Conservation (phyloP, 2,329 filamentous ascomycete species). For the Lachnellula willkommii region DNA sequence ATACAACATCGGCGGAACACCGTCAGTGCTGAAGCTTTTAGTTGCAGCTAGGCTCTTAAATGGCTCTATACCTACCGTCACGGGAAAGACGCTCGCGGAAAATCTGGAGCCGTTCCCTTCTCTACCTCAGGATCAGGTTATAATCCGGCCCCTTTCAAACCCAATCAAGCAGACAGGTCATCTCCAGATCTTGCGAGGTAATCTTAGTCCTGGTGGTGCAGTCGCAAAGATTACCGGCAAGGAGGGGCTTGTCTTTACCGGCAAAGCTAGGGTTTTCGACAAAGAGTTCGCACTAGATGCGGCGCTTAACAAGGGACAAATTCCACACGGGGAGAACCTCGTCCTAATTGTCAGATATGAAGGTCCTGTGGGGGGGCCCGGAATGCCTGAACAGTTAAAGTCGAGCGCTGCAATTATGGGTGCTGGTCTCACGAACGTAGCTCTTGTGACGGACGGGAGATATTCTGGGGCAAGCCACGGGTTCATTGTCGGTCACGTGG, state of each 20-base stretch:
- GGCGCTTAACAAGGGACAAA: conserved; percentile 64
- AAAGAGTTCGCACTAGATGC: conserved; percentile 75
- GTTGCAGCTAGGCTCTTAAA: conserved; percentile 71
- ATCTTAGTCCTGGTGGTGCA: conserved; percentile 80
- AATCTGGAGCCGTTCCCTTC: conserved; percentile 75
- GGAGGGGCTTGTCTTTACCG: conserved; percentile 77
- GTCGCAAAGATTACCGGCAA: conserved; percentile 97
- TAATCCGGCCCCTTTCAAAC: conserved; percentile 72
- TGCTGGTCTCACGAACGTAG: conserved; percentile 78
- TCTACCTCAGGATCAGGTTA: conserved; percentile 70
- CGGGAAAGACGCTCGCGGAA: conserved; percentile 75
- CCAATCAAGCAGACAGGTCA: conserved; percentile 81
- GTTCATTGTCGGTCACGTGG: conserved; percentile 90
- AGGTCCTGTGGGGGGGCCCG: conserved; percentile 85
- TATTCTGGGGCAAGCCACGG: conserved; percentile 87
- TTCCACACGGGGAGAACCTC: conserved; percentile 71
- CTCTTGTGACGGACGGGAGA: conserved; percentile 85
- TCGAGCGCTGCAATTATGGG: conserved; percentile 90
- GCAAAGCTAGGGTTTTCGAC: conserved; percentile 77
- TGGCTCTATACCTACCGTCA: conserved; percentile 73
- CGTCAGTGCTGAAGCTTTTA: conserved; percentile 78
- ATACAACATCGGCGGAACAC: conserved; percentile 79
- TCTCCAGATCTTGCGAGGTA: conserved; percentile 80
- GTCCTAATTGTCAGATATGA: conserved; percentile 91
- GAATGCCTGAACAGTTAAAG: conserved; percentile 93